Conservation (phyloP, 2,329 filamentous ascomycete genomes). For the Chaetothyriales sp. region DNA sequence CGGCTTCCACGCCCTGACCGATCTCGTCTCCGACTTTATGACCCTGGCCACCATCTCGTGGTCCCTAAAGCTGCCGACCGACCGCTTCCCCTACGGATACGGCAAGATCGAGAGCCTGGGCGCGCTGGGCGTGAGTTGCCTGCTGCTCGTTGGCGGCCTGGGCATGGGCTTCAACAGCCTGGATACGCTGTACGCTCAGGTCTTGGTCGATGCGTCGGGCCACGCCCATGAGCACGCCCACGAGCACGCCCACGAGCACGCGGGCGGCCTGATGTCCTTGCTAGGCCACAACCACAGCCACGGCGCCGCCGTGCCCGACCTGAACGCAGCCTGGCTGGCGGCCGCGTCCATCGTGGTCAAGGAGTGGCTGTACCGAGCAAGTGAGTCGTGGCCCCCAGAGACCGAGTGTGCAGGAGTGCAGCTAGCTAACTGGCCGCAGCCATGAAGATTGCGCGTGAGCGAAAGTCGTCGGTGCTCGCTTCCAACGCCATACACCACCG, state of each 20-base stretch:
- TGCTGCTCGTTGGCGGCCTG: constrained; percentile 75
- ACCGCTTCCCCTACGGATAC: constrained; percentile 77
- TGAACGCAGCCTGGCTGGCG: constrained; percentile 91
- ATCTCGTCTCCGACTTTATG: constrained; percentile 87
- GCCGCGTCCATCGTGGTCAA: constrained; percentile 81
- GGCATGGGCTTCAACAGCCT: constrained; percentile 79
- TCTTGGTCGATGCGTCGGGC: constrained; percentile 53
- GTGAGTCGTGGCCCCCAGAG: constrained; percentile 42
- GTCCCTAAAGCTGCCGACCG: constrained; percentile 72
- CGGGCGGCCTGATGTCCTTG: constrained; percentile 38
- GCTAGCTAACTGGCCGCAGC: constrained; percentile 36
- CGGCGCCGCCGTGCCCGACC: constrained; percentile 55
- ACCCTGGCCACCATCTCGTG: constrained; percentile 90
- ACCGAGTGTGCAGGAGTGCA: constrained; percentile 1
- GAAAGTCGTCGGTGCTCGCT: constrained; percentile 87
- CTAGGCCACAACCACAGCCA: constrained; percentile 51
- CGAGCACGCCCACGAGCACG: constrained; percentile 19
- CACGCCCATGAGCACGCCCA: constrained; percentile 36
- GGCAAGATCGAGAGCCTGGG: constrained; percentile 97
- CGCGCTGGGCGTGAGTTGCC: constrained; percentile 79
- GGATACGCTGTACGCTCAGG: constrained; percentile 56
- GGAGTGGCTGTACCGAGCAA: constrained; percentile 93
- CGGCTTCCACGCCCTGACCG: constrained; percentile 87
- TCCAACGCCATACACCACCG: constrained; percentile 96
- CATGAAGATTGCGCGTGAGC: constrained; percentile 88